Percentiles rank a stretch among this genome's conserved stretches.
Evolutionary conservation across 805 yeast genomes (phyloP).

Genomic region (Zygosaccharomyces pseudorouxii): DNA sequence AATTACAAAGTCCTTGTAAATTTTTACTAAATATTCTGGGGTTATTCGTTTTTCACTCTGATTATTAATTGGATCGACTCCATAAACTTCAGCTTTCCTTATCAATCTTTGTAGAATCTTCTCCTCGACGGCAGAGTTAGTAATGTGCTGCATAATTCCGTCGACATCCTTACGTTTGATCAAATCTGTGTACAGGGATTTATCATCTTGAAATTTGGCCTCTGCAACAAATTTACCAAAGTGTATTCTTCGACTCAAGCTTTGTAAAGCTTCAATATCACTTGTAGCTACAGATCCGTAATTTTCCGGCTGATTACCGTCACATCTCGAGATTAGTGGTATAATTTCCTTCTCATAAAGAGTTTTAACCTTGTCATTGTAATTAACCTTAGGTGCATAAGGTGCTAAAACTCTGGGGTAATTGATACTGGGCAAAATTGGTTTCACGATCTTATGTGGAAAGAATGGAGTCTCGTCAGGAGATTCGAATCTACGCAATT

Average conservation of each 20-base stretch:
- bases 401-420: conserved; percentile 77
- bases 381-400: conserved; percentile 69
- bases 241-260: conserved; percentile 87
- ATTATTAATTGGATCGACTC: conserved; percentile 77
- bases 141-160: conserved; percentile 76
- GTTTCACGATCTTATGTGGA: conserved; percentile 56
- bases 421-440: conserved; percentile 73
- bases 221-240: conserved; percentile 98
- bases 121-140: conserved; percentile 82
- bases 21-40: conserved; percentile 74
- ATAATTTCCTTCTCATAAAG: conserved; percentile 71
- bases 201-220: conserved; percentile 74
- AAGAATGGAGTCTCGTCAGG: conserved; percentile 93
- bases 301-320: conserved; percentile 78
- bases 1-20: conserved; percentile 83
- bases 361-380: conserved; percentile 62
- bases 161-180: conserved; percentile 60
- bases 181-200: conserved; percentile 55
- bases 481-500: conserved; percentile 83
- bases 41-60: conserved; percentile 72
- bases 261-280: conserved; percentile 84
- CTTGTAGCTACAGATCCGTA: conserved; percentile 79
- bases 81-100: conserved; percentile 80
- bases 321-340: conserved; percentile 61
- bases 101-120: conserved; percentile 73